phyloP scores from a whole-genome alignment of 768 basidiomycete species.

The Lepiota brunneoincarnata region DNA sequence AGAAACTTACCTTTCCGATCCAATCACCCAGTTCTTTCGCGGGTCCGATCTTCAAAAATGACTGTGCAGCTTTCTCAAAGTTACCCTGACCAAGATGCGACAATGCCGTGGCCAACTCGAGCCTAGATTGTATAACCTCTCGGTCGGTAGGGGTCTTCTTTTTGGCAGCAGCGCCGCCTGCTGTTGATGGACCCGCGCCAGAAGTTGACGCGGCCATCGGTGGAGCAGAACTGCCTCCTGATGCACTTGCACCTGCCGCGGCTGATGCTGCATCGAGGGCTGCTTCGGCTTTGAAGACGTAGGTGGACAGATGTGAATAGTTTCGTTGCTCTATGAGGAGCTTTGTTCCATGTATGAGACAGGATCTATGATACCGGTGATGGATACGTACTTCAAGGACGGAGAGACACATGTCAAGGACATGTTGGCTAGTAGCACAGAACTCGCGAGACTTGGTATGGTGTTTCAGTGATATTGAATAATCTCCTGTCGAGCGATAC shows the following conservation, averaged over 20 bases:
- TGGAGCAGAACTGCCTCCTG: background rate
- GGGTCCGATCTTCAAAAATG: constrained; percentile 68
- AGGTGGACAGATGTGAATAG: constrained; percentile 85
- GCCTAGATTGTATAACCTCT: constrained; percentile 70
- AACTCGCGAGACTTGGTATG: constrained; percentile 92
- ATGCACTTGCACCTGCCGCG: constrained; percentile 20
- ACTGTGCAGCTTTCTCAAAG: constrained; percentile 79
- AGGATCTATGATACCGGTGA: background rate
- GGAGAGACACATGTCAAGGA: constrained; percentile 90
- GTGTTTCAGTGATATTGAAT: constrained; percentile 68
- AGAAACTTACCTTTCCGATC: constrained; percentile 57
- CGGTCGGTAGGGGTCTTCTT: constrained; percentile 55
- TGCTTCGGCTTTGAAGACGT: constrained; percentile 94
- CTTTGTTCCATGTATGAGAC: constrained; percentile 30
- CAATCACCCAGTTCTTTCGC: constrained; percentile 72
- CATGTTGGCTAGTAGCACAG: constrained; percentile 86
- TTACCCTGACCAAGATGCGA: constrained; percentile 67
- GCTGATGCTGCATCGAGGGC: constrained; percentile 66
- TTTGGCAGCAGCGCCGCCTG: constrained; percentile 21
- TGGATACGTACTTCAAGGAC: constrained; percentile 64
- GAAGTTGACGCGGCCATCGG: constrained; percentile 6
- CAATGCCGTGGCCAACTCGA: constrained; percentile 79
- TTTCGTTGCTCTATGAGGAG: constrained; percentile 84
- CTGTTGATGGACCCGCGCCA: constrained; percentile 17
- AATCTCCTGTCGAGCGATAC: constrained; percentile 72